These are phyloP conservation scores for Hyaloperonospora arabidopsidis DNA, from an alignment of 352 stramenopile species.

Conservation along the genomic window DNA sequence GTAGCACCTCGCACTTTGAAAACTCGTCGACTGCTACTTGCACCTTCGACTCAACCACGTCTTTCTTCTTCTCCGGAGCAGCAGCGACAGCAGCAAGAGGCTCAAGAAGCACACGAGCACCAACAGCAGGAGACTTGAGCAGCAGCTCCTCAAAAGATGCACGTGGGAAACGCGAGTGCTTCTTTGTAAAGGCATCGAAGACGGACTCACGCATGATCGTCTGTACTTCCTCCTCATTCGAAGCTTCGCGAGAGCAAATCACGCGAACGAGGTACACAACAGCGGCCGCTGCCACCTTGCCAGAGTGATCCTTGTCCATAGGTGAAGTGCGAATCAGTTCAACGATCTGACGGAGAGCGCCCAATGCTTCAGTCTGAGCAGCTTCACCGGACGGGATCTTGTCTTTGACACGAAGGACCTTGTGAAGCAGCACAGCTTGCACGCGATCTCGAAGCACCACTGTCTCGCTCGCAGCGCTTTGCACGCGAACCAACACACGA, in stretches of 20 bases:
- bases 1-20: conserved; percentile 70
- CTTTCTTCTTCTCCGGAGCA: conserved; percentile 26
- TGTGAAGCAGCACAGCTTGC: conserved; percentile 57
- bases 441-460: conserved; percentile 68
- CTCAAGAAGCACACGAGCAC: conserved; percentile 47
- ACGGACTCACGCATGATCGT: conserved; percentile 30
- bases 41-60: conserved; percentile 9
- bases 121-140: conserved; percentile 40
- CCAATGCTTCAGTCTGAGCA: conserved; percentile 20
- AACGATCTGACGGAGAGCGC: conserved; percentile 31
- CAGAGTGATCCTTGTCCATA: conserved; percentile 56
- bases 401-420: conserved; percentile 59
- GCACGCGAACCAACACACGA: conserved; percentile 39
- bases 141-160: conserved; percentile 62
- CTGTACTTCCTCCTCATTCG: conserved; percentile 21
- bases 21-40: conserved; percentile 56
- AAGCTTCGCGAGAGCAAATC: conserved; percentile 22
- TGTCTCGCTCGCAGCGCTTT: conserved; percentile 54
- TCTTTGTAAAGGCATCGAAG: conserved; percentile 70
- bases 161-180: conserved; percentile 70
- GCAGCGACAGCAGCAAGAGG: conserved; percentile 44
- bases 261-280: conserved; percentile 60
- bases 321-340: conserved; percentile 39
- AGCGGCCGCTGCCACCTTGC: conserved; percentile 48
- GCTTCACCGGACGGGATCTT: conserved; percentile 20